These are phyloP conservation scores for Boletellus sp. DNA, from an alignment of 768 basidiomycete genomes.

Conservation along the genomic window DNA sequence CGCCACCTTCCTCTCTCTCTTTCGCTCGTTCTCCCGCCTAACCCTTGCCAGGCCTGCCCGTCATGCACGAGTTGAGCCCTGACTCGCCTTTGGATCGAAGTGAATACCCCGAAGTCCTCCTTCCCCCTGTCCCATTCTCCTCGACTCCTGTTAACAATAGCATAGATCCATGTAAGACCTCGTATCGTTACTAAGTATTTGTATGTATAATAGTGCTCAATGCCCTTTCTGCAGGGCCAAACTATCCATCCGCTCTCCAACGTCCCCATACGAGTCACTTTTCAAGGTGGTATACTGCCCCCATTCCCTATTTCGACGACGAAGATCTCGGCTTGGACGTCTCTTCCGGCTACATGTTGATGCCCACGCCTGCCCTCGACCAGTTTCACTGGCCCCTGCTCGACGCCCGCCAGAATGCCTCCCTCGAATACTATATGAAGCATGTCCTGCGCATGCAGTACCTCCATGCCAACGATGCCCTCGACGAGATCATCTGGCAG, in stretches of 20 bases:
- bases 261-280: conserved; percentile 30
- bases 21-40: background rate
- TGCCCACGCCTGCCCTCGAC: conserved; percentile 1
- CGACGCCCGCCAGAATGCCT: conserved; percentile 15
- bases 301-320: conserved; percentile 10
- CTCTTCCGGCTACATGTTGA: conserved; percentile 21
- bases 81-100: conserved; percentile 32
- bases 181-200: conserved; percentile 69
- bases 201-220: conserved; percentile 66
- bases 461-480: conserved; percentile 53
- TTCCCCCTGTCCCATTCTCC: conserved; percentile 28
- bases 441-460: conserved; percentile 68
- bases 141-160: conserved; percentile 44
- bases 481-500: conserved; percentile 46
- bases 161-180: conserved; percentile 70
- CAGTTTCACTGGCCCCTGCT: conserved; percentile 13
- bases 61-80: conserved; percentile 31
- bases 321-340: conserved; percentile 17
- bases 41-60: conserved; percentile 23
- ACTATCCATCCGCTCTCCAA: conserved; percentile 23
- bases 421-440: conserved; percentile 48
- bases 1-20: background rate
- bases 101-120: conserved; percentile 30
- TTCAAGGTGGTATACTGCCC: conserved; percentile 16
- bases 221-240: conserved; percentile 51